These are phyloP conservation scores for Pinus albicaulis DNA, from an alignment of 75 land plant species.

Conservation along the genomic window DNA sequence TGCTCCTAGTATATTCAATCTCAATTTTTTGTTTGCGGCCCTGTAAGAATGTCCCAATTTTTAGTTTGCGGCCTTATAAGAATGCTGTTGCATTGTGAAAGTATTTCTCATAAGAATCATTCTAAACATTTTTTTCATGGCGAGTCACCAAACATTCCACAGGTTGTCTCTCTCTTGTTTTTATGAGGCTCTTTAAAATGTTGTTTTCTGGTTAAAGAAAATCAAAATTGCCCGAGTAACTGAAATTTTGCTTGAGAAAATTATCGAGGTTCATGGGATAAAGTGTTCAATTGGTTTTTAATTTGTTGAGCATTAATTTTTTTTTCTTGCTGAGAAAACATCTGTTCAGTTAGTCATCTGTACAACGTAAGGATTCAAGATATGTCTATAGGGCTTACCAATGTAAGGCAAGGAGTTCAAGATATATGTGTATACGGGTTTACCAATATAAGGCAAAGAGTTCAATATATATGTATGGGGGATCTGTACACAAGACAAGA, in stretches of 20 bases:
- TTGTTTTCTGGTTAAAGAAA: neutral
- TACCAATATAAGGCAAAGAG: neutral
- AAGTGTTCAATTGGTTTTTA: no score
- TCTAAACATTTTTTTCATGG: neutral
- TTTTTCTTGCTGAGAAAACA: neutral
- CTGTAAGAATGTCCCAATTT: neutral
- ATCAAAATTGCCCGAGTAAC: neutral
- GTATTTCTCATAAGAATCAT: slow-evolving; percentile 1
- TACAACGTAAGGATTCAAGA: neutral
- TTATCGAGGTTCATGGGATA: neutral
- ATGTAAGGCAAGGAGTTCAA: neutral
- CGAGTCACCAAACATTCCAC: slow-evolving; percentile 1
- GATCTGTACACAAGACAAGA: neutral
- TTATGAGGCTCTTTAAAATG: neutral
- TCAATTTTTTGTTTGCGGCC: slow-evolving; percentile 1
- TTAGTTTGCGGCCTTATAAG: neutral
- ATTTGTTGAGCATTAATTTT: neutral
- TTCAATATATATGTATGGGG: neutral
- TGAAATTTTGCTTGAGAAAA: neutral
- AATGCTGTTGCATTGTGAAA: neutral
- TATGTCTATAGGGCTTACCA: neutral
- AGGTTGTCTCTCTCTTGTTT: neutral
- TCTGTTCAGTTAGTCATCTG: neutral
- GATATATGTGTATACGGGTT: neutral
- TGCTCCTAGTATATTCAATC: neutral